A percentile compares a stretch with the other conserved stretches of the same genome.
Evolutionary conservation across 768 basidiomycete species (phyloP).

Genomic region (Agrocybe pediades): DNA sequence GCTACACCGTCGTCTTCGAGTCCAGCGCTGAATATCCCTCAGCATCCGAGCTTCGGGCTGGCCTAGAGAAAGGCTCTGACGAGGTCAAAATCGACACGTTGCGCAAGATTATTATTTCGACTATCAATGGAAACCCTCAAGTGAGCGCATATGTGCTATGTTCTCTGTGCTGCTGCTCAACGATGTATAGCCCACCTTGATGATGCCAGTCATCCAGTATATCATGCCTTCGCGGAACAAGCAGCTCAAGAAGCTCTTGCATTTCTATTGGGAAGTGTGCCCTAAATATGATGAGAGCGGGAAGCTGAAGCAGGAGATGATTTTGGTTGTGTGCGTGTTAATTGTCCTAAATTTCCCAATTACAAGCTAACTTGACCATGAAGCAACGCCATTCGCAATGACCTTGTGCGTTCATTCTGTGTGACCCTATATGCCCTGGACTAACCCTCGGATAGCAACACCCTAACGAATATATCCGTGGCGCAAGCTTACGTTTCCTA

Average conservation of each 20-base stretch:
- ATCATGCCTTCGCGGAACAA: conserved; percentile 95
- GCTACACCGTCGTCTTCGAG: conserved; percentile 81
- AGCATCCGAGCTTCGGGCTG: conserved; percentile 77
- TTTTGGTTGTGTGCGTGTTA: conserved; percentile 88
- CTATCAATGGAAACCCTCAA: conserved; percentile 93
- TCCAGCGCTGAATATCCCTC: conserved; percentile 74
- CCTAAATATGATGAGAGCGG: conserved; percentile 97
- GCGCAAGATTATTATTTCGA: conserved; percentile 90
- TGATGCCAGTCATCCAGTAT: conserved; percentile 99
- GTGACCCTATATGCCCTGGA: conserved; percentile 5
- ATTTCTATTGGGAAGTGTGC: conserved; percentile 97
- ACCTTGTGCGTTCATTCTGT: conserved; percentile 64
- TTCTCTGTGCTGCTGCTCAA: conserved; percentile 2
- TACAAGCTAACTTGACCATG: conserved; percentile 6
- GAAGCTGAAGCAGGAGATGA: conserved; percentile 99
- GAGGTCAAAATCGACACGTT: conserved; percentile 97
- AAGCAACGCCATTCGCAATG: conserved; percentile 96
- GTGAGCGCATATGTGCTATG: conserved; percentile 42
- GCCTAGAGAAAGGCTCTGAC: conserved; percentile 93
- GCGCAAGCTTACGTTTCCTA: conserved; percentile 94
- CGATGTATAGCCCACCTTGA: conserved; percentile 68
- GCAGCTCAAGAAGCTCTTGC: conserved; percentile 93
- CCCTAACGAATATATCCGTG: conserved; percentile 98
- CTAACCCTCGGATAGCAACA: conserved; percentile 71
- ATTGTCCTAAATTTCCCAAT: neutral